Evolutionary conservation across 208 protist species (phyloP).

Genomic region (Crithidia fasciculata): DNA sequence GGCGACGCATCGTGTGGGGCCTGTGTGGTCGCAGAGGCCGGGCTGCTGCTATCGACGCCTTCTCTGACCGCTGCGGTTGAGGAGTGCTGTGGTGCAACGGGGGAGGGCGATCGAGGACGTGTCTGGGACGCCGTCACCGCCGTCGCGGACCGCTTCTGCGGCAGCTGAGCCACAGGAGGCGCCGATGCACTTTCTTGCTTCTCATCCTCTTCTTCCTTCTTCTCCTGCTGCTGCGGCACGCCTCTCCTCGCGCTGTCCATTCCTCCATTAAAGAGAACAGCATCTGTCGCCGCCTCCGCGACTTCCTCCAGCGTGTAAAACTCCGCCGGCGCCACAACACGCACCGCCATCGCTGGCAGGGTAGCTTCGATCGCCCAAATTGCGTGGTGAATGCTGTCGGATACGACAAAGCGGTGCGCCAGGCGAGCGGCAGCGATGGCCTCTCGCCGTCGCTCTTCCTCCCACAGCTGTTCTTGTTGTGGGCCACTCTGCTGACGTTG

Average conservation of each 20-base stretch:
- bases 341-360: conserved; percentile 29
- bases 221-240: too few species aligned
- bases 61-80: too few species aligned
- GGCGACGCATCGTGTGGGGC: not conserved
- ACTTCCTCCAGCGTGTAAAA: conserved; percentile 22
- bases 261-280: too few species aligned
- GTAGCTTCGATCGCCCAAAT: conserved; percentile 69
- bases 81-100: not conserved
- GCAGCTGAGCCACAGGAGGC: not conserved
- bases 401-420: conserved; percentile 60
- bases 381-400: conserved; percentile 50
- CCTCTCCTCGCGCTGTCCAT: too few species aligned
- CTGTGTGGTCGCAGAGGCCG: not conserved
- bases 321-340: conserved; percentile 27
- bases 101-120: conserved; percentile 4
- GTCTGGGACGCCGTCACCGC: conserved; percentile 2
- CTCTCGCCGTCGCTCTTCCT: conserved; percentile 31
- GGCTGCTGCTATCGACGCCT: not conserved
- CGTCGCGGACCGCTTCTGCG: conserved; percentile 17
- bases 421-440: conserved; percentile 13
- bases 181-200: not conserved
- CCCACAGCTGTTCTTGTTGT: conserved; percentile 23
- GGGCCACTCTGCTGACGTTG: too few species aligned
- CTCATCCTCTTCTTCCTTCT: not conserved
- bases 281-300: not conserved